Conservation (phyloP, 1,139 yeast species). For the Suhomyces coccinellae region DNA sequence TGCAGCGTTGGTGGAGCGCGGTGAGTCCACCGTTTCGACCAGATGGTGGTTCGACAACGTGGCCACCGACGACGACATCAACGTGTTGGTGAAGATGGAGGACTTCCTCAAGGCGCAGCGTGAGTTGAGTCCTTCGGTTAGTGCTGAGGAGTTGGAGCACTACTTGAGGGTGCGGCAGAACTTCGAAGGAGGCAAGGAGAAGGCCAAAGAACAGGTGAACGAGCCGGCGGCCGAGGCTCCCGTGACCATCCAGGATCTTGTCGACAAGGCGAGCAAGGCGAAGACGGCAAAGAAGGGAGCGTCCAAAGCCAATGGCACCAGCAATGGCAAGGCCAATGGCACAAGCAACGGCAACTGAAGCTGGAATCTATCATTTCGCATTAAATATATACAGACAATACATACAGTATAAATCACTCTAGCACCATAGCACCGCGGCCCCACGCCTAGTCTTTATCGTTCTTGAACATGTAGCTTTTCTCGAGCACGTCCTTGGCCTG, state of each 20-base stretch:
- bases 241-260: not conserved
- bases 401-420: not conserved
- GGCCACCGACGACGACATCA: constrained; percentile 66
- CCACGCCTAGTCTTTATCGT: constrained; percentile 4
- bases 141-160: constrained; percentile 82
- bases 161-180: constrained; percentile 73
- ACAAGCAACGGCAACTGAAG: too few species aligned
- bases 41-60: constrained; percentile 92
- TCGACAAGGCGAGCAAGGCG: not conserved
- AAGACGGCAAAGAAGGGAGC: not conserved
- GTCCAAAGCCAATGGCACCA: too few species aligned
- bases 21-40: constrained; percentile 51
- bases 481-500: constrained; percentile 71
- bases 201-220: constrained; percentile 20
- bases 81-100: constrained; percentile 64
- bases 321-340: too few species aligned
- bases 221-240: not conserved
- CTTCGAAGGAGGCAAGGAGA: constrained; percentile 62
- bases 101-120: constrained; percentile 77
- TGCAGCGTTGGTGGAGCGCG: constrained; percentile 24
- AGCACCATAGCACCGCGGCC: too few species aligned
- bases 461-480: constrained; percentile 47
- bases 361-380: not conserved
- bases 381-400: constrained; percentile 1
- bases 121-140: constrained; percentile 80